Evolutionary conservation across 257 asterid species (phyloP).

Genomic region (Solanum virginianum): DNA sequence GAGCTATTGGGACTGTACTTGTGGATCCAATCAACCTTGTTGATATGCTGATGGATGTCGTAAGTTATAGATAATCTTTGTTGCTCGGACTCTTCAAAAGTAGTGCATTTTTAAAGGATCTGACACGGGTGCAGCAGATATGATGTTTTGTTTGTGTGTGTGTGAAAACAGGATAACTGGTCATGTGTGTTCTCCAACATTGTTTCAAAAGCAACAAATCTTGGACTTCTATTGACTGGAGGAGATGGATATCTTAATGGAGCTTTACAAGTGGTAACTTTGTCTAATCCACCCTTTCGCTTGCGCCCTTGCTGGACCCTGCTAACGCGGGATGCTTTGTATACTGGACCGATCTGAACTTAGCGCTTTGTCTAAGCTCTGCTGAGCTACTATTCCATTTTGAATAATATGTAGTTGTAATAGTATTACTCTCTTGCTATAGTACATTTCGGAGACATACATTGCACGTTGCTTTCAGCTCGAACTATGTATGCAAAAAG

Average conservation of each 20-base stretch:
- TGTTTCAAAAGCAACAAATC: slow-evolving; percentile 28
- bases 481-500: neutral
- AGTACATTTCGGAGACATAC: neutral
- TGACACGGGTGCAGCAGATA: neutral
- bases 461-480: neutral
- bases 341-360: neutral
- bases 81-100: neutral
- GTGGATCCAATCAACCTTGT: slow-evolving; percentile 21
- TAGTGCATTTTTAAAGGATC: neutral
- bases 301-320: neutral
- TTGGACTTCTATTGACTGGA: slow-evolving; percentile 19
- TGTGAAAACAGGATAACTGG: slow-evolving; percentile 33
- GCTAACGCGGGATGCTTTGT: neutral
- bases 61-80: slow-evolving; percentile 2
- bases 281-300: neutral
- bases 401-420: neutral
- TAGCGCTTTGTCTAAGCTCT: neutral
- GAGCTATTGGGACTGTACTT: slow-evolving; percentile 32
- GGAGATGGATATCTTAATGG: slow-evolving; percentile 21
- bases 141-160: neutral
- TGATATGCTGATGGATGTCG: slow-evolving; percentile 41
- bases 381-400: neutral
- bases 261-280: slow-evolving; percentile 39
- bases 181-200: slow-evolving; percentile 32
- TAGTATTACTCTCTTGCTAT: neutral